A percentile compares a stretch with the other conserved stretches of the same genome.
These are phyloP conservation scores for Fusarium bactridioides DNA, from an alignment of 2,329 filamentous ascomycete genomes.

Conservation along the genomic window DNA sequence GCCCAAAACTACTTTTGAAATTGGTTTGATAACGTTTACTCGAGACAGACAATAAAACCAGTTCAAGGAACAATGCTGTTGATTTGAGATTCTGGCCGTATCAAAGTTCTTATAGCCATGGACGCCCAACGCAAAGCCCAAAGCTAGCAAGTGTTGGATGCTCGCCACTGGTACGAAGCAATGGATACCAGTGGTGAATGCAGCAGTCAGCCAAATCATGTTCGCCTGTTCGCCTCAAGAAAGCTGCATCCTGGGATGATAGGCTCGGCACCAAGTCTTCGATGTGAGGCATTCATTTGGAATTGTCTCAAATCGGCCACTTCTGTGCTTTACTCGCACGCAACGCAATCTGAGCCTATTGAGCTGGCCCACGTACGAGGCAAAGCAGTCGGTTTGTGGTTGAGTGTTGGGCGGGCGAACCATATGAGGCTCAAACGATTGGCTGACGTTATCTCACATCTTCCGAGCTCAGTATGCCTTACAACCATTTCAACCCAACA, in stretches of 20 bases:
- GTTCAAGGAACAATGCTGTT: neutral
- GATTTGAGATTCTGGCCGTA: neutral
- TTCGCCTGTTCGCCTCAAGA: neutral
- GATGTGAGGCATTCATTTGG: neutral
- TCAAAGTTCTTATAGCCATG: conserved; percentile 16
- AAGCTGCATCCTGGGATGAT: neutral
- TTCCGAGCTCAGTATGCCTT: neutral
- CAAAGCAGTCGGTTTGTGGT: conserved; percentile 6
- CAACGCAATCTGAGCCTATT: neutral
- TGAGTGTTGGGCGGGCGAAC: conserved; percentile 24
- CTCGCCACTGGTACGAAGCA: neutral
- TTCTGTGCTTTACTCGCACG: neutral
- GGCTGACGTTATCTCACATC: conserved; percentile 14
- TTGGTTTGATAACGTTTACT: neutral
- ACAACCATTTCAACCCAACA: conserved; percentile 12
- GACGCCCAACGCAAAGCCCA: neutral
- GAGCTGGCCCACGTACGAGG: conserved; percentile 11
- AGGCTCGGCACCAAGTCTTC: neutral
- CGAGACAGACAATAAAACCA: neutral
- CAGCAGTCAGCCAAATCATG: neutral
- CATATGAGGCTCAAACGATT: conserved; percentile 27
- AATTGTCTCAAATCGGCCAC: neutral
- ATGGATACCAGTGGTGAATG: neutral
- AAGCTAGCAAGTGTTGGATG: neutral
- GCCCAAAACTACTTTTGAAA: neutral